Conservation (phyloP, 768 basidiomycete genomes). For the Phlebiopsis flavidoalba region DNA sequence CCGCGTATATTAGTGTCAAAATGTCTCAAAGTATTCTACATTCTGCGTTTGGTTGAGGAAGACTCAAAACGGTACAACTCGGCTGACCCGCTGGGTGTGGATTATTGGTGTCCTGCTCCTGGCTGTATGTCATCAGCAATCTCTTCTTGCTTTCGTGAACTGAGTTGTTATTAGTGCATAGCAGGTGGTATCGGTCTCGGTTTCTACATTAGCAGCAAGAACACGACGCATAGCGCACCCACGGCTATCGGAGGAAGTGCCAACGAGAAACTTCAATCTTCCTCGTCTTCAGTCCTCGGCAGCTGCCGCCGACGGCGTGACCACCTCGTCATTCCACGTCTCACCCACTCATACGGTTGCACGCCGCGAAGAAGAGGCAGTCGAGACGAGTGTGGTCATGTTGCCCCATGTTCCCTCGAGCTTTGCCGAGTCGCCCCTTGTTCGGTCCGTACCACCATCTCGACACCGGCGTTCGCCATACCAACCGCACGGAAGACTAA, state of each 20-base stretch:
- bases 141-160: neutral
- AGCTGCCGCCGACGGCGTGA: conserved; percentile 16
- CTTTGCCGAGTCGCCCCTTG: neutral
- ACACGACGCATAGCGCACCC: conserved; percentile 45
- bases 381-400: conserved; percentile 15
- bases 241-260: conserved; percentile 62
- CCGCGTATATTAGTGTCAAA: neutral
- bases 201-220: conserved; percentile 51
- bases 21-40: conserved; percentile 19
- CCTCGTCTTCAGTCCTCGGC: conserved; percentile 15
- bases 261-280: conserved; percentile 28
- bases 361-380: conserved; percentile 26
- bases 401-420: conserved; percentile 4
- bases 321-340: conserved; percentile 36
- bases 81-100: conserved; percentile 67
- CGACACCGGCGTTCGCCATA: conserved; percentile 5
- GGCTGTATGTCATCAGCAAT: conserved; percentile 31
- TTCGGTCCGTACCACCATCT: conserved; percentile 9
- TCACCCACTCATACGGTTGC: conserved; percentile 59
- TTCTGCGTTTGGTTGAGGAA: conserved; percentile 68
- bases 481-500: conserved; percentile 8
- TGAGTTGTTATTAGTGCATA: conserved; percentile 31
- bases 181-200: conserved; percentile 57
- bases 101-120: conserved; percentile 56
- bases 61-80: conserved; percentile 47